Base-by-base conservation (phyloP, 495 filamentous ascomycete species). In the Penicillium coffeae region DNA sequence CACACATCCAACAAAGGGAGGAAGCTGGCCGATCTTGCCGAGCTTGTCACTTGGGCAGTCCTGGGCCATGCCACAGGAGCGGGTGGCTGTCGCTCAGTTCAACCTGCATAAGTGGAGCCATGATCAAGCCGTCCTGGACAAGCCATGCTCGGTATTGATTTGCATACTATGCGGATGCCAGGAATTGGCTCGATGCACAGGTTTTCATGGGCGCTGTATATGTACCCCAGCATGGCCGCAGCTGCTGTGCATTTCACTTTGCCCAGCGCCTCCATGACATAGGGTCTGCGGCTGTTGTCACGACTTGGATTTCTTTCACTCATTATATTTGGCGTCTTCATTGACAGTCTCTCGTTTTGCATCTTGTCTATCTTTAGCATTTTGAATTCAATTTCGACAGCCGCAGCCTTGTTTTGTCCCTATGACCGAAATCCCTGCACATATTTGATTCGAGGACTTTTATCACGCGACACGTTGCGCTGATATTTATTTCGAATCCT, bases 101-200 rank as follows among this genome's bases (percentile, higher is more conserved):
- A 42, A 54, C 51, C 46, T 50, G 50, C 47, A 50, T 45, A 38
- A 42, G 51, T 42, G 54, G 55, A 52, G 49, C 52, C n/a, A 47
- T 60, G 48, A 48, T 51, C 53, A 42, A 38, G 33, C 47, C 21
- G 43, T 56, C 25, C 56, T 54, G 50, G 50, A 56, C 52, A 56
- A 45, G 47, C 50, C 52, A 35, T 43, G 35, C 47, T 30, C 34
- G 56, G 58, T 49, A 61, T 64, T 43, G 58, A 64, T 64, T 41
- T 64, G 52, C 60, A 61, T 62, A 56, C 60, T 63, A 53, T 56
- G 55, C 35, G 33, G 34, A 41, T 16, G 41, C 54, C 50, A 56
- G 36, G 52, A 48, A 52, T 46, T 55, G 45, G 36, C 48, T 48
- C 27, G 19, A 47, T 42, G 44, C 20, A 22, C 40, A 38, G 14